Evolutionary conservation across 768 basidiomycete species (phyloP).

Genomic region (Suillus alpinus): DNA sequence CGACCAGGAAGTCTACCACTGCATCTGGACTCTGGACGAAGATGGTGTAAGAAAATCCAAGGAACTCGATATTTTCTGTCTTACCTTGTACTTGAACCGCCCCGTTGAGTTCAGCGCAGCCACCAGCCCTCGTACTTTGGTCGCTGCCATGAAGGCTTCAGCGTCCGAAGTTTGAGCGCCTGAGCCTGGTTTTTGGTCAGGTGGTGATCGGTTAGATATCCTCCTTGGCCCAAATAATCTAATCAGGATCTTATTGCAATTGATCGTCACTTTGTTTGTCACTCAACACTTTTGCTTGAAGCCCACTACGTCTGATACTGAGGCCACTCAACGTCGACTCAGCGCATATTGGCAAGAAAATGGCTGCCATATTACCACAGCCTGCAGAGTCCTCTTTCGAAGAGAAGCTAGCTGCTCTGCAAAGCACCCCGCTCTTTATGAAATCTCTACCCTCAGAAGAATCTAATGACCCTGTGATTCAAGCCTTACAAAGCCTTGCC

Average conservation of each 20-base stretch:
- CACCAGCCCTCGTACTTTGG: constrained; percentile 47
- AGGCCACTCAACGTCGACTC: neutral
- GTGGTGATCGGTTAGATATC: constrained; percentile 11
- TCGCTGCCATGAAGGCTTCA: constrained; percentile 21
- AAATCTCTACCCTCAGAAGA: constrained; percentile 73
- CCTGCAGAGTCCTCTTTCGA: constrained; percentile 21
- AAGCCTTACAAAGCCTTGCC: constrained; percentile 81
- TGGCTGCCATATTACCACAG: constrained; percentile 23
- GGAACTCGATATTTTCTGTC: neutral
- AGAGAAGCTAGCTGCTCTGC: constrained; percentile 44
- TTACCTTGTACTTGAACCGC: constrained; percentile 60
- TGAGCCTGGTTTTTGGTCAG: neutral
- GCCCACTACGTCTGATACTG: neutral
- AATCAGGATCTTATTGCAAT: constrained; percentile 4
- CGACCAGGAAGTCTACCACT: constrained; percentile 77
- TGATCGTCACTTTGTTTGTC: neutral
- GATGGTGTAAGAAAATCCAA: neutral
- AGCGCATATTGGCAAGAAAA: constrained; percentile 1
- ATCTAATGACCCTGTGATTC: constrained; percentile 57
- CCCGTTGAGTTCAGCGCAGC: constrained; percentile 62
- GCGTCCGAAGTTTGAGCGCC: neutral
- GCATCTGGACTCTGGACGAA: constrained; percentile 56
- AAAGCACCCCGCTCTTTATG: constrained; percentile 91
- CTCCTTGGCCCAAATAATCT: constrained; percentile 2
- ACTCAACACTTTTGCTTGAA: neutral